Percentiles rank a stretch among this genome's conserved stretches.
These are phyloP conservation scores for Fusarium virguliforme DNA, from an alignment of 2,329 filamentous ascomycete species.

Conservation along the genomic window DNA sequence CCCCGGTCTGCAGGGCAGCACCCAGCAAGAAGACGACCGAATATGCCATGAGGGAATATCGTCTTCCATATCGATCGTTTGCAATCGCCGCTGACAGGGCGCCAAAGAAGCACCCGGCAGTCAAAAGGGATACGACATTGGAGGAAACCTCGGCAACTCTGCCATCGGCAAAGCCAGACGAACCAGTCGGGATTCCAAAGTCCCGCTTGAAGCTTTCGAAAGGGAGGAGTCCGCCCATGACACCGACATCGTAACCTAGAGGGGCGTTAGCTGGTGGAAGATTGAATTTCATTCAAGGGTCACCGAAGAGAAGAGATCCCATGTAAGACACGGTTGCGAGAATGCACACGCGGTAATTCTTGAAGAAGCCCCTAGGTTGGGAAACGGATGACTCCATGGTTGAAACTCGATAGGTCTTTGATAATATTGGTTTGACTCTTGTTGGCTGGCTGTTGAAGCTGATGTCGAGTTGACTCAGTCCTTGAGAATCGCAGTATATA, in stretches of 20 bases:
- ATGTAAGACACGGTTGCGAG: constrained; percentile 14
- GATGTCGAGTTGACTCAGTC: not conserved
- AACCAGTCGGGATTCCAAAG: not conserved
- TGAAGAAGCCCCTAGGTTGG: constrained; percentile 5
- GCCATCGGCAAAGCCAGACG: constrained; percentile 8
- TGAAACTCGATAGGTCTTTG: not conserved
- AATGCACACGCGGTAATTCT: constrained; percentile 11
- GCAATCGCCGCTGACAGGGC: constrained; percentile 2
- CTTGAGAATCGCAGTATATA: not conserved
- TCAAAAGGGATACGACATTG: constrained; percentile 13
- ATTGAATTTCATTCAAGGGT: constrained; percentile 8
- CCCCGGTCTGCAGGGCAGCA: constrained; percentile 16
- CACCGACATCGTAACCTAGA: constrained; percentile 5
- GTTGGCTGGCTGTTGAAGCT: not conserved
- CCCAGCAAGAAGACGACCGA: constrained; percentile 2
- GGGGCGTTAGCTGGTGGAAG: not conserved
- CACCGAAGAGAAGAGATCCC: constrained; percentile 1
- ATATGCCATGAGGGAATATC: constrained; percentile 13
- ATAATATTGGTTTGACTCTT: not conserved
- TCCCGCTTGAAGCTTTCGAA: constrained; percentile 5
- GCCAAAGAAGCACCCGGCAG: constrained; percentile 1
- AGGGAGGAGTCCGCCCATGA: constrained; percentile 5
- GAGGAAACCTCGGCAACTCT: constrained; percentile 3
- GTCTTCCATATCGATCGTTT: constrained; percentile 14
- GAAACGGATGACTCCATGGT: not conserved